Base-by-base conservation (phyloP, 2,329 filamentous ascomycete species). In the Amylocarpus encephaloides region DNA sequence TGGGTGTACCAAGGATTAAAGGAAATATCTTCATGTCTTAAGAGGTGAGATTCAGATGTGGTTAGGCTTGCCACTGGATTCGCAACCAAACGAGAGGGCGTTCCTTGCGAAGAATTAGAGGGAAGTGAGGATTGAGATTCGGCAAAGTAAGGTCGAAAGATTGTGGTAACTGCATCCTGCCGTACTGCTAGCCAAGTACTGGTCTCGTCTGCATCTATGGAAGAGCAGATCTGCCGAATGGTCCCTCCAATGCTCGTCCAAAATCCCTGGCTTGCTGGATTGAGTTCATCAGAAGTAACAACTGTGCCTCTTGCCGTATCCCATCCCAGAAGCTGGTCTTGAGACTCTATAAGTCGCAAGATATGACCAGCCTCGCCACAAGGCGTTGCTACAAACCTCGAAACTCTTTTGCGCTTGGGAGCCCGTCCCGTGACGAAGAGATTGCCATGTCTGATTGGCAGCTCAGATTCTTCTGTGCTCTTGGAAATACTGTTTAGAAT, bases 1-100 rank as follows among this genome's bases (percentile, higher is more conserved):
- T 79, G 75, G 13, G 71, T 68, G 51, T 73, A 78, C 64, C 69
- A 78, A 0, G 83, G 78, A 55, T 83, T 84, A 63, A 90, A 86
- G 0, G 77, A 67, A 2, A 86, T 71, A 65, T 90, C 82, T 0
- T 74, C 74, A 59, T 87, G 82, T 0, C 72, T 62, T 29, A 67
- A 69, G 1, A 76, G 77, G 1, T 78, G 80, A 0, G 79, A 83
- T 29, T 76, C 67, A 2, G 71, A 63, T 12, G 71, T 70, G 0
- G 70, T 65, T n/a, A 89, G 64, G 9, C 69, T 73, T 6, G 80
- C 63, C 2, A 86, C 61, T 0, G 74, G 75, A 40, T 79, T 80
- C 2, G 76, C 68, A 35, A 76, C 71, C 13, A 90, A 71, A 46
- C 71, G 71, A 0, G 81, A 80, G 3, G 73, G 60, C 1, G 63